phyloP scores from a whole-genome alignment of 495 filamentous ascomycete species.

The Penicillium atrosanguineum region DNA sequence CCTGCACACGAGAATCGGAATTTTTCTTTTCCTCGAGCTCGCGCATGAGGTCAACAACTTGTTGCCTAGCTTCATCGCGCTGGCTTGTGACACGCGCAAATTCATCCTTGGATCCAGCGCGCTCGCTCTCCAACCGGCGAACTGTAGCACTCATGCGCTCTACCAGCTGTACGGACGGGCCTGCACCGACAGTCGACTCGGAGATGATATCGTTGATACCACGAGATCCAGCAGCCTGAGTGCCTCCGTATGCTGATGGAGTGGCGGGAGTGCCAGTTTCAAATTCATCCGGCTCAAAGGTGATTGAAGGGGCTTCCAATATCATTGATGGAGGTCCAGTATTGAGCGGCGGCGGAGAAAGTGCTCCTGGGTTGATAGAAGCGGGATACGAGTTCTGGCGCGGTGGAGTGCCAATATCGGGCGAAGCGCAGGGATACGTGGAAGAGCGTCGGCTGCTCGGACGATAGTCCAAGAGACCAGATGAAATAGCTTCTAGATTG shows the following conservation, averaged over 20 bases:
- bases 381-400: slow-evolving; percentile 44
- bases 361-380: slow-evolving; percentile 33
- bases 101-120: slow-evolving; percentile 81
- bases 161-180: slow-evolving; percentile 91
- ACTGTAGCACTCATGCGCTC: slow-evolving; percentile 95
- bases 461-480: slow-evolving; percentile 34
- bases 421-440: slow-evolving; percentile 36
- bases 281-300: slow-evolving; percentile 66
- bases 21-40: slow-evolving; percentile 70
- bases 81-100: slow-evolving; percentile 73
- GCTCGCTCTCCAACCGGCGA: slow-evolving; percentile 85
- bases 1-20: slow-evolving; percentile 56
- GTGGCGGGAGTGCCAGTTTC: slow-evolving; percentile 57
- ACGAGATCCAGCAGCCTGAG: slow-evolving; percentile 41
- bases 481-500: slow-evolving; percentile 35
- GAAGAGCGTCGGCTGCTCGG: slow-evolving; percentile 50
- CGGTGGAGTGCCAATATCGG: slow-evolving; percentile 40
- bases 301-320: slow-evolving; percentile 56
- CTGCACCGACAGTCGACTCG: slow-evolving; percentile 82
- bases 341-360: slow-evolving; percentile 34
- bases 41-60: slow-evolving; percentile 84
- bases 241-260: slow-evolving; percentile 52
- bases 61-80: slow-evolving; percentile 84
- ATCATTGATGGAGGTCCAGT: slow-evolving; percentile 33
- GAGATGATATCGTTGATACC: slow-evolving; percentile 86